Evolutionary conservation across 1,284 basidiomycete species (phyloP), one percentile per base, ranked within the genome.

Genomic region (Chalciporus sp.): DNA sequence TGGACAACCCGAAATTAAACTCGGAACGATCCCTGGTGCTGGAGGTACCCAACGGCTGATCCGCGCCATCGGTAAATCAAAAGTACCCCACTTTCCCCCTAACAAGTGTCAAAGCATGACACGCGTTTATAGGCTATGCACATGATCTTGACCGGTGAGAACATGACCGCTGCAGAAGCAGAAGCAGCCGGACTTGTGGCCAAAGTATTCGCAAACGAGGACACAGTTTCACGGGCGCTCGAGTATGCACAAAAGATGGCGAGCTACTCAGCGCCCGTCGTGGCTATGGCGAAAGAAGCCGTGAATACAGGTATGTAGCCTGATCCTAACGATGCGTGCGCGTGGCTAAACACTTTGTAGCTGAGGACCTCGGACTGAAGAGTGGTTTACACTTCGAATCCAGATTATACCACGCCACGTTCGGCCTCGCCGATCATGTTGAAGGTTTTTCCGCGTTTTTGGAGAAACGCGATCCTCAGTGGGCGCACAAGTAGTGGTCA

Each of bases 1-100:
- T 59, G 84, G 82, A 43, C 86, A 86, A 62, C 86, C 86, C 31
- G 85, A 88, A 65, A 83, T 87, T 71, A 86, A 82, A 59, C 78
- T 88, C 47, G 86, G 86, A 53, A 85, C 86, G 49, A 87, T 88
- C 57, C 86, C 86, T 23, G 83, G 84, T 8, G 81, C 79, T 16
- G 81, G 81, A 23, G 82, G 82, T 19, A 81, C 82, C 0, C 82
- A 84, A 59, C 75, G 80, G 46, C 76, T 88, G 17, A 81, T 82
- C 41, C 75, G 76, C 45, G 79, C 84, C 11, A 75, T 88, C 51
- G 85, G 85, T 53, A 87, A 86, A 68, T 78, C 81, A 17, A 78
- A 81, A 69, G 82, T 72, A 59, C 17, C 50, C 45, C 10, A 39
- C 16, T 42, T 26, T 37, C n/a, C 1, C 19, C 37, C 31, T 28